Percentiles rank a stretch among this genome's conserved stretches.
Evolutionary conservation across 768 basidiomycete genomes (phyloP).

Genomic region (Mycena sanguinolenta): DNA sequence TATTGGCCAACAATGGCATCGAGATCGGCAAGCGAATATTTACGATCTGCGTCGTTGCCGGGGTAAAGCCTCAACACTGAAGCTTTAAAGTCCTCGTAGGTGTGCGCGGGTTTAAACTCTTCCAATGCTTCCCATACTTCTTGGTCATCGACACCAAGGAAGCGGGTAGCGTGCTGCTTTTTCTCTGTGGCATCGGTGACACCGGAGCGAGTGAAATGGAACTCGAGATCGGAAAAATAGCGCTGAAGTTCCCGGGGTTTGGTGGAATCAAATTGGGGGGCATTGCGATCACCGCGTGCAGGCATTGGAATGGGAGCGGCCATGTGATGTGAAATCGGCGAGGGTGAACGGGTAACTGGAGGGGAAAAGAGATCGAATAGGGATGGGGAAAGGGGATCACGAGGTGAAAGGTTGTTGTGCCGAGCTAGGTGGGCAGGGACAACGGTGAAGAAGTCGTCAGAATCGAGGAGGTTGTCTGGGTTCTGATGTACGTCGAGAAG

Average conservation of each 20-base stretch:
- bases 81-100: conserved; percentile 39
- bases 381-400: no score
- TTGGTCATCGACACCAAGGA: conserved; percentile 28
- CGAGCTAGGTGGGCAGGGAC: conserved; percentile 12
- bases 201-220: conserved; percentile 7
- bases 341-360: no score
- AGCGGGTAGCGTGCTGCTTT: conserved; percentile 33
- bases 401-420: conserved; percentile 16
- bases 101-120: conserved; percentile 25
- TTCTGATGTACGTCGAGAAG: conserved; percentile 19
- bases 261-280: no score
- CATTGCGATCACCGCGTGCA: no score
- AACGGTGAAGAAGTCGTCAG: conserved; percentile 19
- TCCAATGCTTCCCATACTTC: conserved; percentile 36
- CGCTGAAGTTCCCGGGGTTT: no score
- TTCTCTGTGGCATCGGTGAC: conserved; percentile 30
- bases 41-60: conserved; percentile 20
- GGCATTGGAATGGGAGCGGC: conserved; percentile 32
- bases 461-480: conserved; percentile 23
- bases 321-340: no score
- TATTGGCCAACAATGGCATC: conserved; percentile 38
- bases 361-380: no score
- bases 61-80: conserved; percentile 40
- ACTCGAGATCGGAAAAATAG: no score
- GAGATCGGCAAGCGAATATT: conserved; percentile 40